Evolutionary conservation across 2,329 filamentous ascomycete genomes (phyloP).

Genomic region (Hymenoscyphus fraxineus): DNA sequence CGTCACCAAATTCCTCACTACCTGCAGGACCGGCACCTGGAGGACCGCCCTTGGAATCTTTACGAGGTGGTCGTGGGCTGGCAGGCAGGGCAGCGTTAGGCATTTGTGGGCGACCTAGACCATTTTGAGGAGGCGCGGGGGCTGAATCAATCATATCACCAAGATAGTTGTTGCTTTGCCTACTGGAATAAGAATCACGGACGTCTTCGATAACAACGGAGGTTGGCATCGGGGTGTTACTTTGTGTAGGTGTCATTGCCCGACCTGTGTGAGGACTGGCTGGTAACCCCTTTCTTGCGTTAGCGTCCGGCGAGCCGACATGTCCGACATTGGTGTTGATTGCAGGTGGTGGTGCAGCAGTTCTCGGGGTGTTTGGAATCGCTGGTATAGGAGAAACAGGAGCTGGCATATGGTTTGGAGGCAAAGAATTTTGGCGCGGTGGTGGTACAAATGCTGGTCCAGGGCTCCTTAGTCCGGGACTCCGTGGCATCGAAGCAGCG

Average conservation of each 20-base stretch:
- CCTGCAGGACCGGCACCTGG: conserved; percentile 25
- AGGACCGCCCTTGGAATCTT: conserved; percentile 34
- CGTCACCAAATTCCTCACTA: conserved; percentile 51
- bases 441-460: conserved; percentile 30
- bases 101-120: conserved; percentile 9
- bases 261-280: conserved; percentile 17
- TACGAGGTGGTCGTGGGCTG: conserved; percentile 35
- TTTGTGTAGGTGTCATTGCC: conserved; percentile 14
- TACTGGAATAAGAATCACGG: conserved; percentile 20
- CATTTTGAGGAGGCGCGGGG: neutral
- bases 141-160: conserved; percentile 24
- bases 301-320: conserved; percentile 12
- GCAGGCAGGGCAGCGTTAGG: conserved; percentile 31
- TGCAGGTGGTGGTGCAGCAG: conserved; percentile 14
- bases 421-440: conserved; percentile 45
- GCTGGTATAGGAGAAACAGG: conserved; percentile 34
- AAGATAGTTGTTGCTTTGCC: conserved; percentile 33
- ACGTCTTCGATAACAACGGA: conserved; percentile 5
- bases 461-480: conserved; percentile 24
- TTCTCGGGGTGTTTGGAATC: conserved; percentile 27
- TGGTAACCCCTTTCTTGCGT: conserved; percentile 25
- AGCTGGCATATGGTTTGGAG: conserved; percentile 39
- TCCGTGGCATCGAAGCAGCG: conserved; percentile 15
- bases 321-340: conserved; percentile 16
- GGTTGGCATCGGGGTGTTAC: conserved; percentile 15